Conservation (phyloP, 495 filamentous ascomycete genomes). For the Ascobolus immersus region DNA sequence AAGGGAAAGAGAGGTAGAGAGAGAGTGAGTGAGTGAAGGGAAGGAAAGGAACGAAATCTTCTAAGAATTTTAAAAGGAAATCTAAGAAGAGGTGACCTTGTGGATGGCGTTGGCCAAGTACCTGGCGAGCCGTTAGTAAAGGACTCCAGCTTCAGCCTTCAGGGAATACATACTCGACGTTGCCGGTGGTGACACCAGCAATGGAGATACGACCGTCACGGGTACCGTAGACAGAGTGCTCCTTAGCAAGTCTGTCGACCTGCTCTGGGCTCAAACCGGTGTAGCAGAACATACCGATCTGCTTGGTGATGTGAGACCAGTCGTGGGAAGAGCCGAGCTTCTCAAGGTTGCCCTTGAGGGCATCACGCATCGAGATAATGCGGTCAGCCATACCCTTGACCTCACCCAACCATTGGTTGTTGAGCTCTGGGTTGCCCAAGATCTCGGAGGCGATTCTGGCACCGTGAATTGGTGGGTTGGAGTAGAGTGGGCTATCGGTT, state of each 20-base stretch:
- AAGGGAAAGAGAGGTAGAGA: not conserved
- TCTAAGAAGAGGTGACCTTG: slow-evolving; percentile 43
- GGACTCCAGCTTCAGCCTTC: no score
- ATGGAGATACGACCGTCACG: slow-evolving; percentile 94
- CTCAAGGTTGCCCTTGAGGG: slow-evolving; percentile 83
- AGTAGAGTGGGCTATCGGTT: slow-evolving; percentile 48
- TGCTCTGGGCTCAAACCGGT: slow-evolving; percentile 79
- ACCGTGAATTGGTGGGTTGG: slow-evolving; percentile 88
- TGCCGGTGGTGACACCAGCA: slow-evolving; percentile 77
- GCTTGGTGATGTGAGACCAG: slow-evolving; percentile 94
- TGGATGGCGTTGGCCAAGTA: slow-evolving; percentile 73
- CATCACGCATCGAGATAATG: slow-evolving; percentile 89
- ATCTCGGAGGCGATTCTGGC: slow-evolving; percentile 83
- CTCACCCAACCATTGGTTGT: slow-evolving; percentile 84
- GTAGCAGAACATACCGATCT: slow-evolving; percentile 99
- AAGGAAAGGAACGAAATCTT: not conserved
- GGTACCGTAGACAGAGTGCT: slow-evolving; percentile 96
- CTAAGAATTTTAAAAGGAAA: not conserved
- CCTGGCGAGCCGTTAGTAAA: not conserved
- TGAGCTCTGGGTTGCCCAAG: slow-evolving; percentile 62
- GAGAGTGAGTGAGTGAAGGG: not conserved
- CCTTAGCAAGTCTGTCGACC: slow-evolving; percentile 78
- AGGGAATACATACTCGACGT: slow-evolving; percentile 40
- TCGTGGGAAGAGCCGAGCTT: slow-evolving; percentile 82
- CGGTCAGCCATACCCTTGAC: slow-evolving; percentile 98